Evolutionary conservation across 495 filamentous ascomycete species (phyloP), one percentile per base, ranked within the genome.

Genomic region (Neurospora cerealis): DNA sequence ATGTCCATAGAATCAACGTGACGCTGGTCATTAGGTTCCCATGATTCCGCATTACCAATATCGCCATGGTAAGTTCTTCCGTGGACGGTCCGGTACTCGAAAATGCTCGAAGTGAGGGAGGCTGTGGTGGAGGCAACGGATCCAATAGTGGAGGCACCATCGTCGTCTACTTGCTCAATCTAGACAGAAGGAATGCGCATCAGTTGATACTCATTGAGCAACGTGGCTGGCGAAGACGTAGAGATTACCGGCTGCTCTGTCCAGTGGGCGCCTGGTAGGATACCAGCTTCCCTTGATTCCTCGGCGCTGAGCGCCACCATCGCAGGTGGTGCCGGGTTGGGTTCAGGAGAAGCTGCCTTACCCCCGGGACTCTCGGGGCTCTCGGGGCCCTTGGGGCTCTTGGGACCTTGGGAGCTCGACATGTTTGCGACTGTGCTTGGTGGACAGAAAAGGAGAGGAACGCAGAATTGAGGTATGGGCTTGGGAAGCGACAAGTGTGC

Each of bases 101-200:
- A 42, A 19, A 88, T 85, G 72, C 80, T 85, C 3, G 83, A 81
- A 10, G 81, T 81, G 34, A 88, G 80, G 17, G 85, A 86, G 7
- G 82, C 80, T 8, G 86, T 87, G 24, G 78, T 80, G 21, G 54
- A 62, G 28, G 54, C 6, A 34, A 62, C 3, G 6, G 54, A 62
- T 34, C 54, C 54, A 62, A 62, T 62, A 34, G 13, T 62, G 2
- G 54, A 66, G 24, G 54, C 54, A 19, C 28, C 28, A 9, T 66
- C 54, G 24, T 66, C 54, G 28, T 66, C 13, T 66, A 66, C 28
- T 2, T 32, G 6, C 13, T 66, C 28, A 36, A 66, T 17, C 54
- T 66, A 66, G 32, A 66, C 6, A 66, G 7, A 36, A 66, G 6
- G 7, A 34, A 66, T 4, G 2, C 5, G 1, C 2, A 19, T 66